Evolutionary conservation across 2,329 filamentous ascomycete species (phyloP).

Genomic region (Sporothrix sp.): DNA sequence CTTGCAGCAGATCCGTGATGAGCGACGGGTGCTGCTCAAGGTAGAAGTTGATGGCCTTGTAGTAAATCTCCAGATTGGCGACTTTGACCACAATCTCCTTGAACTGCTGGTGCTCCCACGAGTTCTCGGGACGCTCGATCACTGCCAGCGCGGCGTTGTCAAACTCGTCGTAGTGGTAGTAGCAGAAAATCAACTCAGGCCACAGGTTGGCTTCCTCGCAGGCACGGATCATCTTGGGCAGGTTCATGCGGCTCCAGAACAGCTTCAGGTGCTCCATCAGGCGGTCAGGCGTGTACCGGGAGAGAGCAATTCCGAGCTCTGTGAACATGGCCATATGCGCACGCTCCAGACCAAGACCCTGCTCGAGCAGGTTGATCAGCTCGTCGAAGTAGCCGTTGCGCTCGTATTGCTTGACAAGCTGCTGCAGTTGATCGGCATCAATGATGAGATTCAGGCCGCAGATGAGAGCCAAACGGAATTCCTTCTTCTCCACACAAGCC

Average conservation of each 20-base stretch:
- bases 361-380: constrained; percentile 87
- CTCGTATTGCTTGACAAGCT: constrained; percentile 94
- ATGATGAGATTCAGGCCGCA: constrained; percentile 97
- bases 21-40: constrained; percentile 93
- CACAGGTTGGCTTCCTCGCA: constrained; percentile 92
- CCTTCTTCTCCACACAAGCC: constrained; percentile 93
- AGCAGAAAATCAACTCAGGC: constrained; percentile 96
- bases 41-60: constrained; percentile 93
- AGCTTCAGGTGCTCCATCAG: constrained; percentile 98
- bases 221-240: constrained; percentile 89
- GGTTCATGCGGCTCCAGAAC: constrained; percentile 97
- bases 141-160: constrained; percentile 95
- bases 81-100: constrained; percentile 98
- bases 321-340: constrained; percentile 98
- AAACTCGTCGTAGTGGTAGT: constrained; percentile 96
- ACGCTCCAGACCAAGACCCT: constrained; percentile 84
- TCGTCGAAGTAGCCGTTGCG: constrained; percentile 96
- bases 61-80: constrained; percentile 97
- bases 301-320: constrained; percentile 78
- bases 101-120: constrained; percentile 99
- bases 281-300: constrained; percentile 89
- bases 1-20: constrained; percentile 89
- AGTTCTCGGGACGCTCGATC: constrained; percentile 94
- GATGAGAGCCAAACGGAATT: constrained; percentile 97
- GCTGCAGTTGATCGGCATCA: constrained; percentile 88